phyloP scores from a whole-genome alignment of 2,329 filamentous ascomycete genomes.

The Aspergillus aculeatinus region DNA sequence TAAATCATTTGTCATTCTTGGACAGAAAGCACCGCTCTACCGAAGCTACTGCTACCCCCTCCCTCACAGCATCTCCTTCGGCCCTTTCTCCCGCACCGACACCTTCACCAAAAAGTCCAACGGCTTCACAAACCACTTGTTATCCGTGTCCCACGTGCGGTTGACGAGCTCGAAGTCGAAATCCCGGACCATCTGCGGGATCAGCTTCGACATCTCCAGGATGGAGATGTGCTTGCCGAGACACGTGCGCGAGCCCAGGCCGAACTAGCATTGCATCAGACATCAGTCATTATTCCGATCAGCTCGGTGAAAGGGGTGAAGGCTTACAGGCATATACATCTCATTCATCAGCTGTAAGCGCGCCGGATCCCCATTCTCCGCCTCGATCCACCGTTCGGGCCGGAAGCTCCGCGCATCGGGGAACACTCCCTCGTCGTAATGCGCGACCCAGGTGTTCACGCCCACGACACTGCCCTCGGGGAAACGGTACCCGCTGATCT shows the following conservation, averaged over 20 bases:
- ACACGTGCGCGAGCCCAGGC: constrained; percentile 34
- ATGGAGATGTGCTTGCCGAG: constrained; percentile 40
- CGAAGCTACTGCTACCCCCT: too few species aligned
- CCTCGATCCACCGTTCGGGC: constrained; percentile 50
- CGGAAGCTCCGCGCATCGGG: constrained; percentile 43
- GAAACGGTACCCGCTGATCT: constrained; percentile 44
- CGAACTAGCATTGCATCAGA: constrained; percentile 27
- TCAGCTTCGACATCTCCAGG: constrained; percentile 40
- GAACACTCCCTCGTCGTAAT: constrained; percentile 48
- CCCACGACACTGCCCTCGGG: constrained; percentile 46
- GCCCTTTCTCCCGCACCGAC: neutral
- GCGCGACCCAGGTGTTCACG: constrained; percentile 46
- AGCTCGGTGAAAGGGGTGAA: neutral
- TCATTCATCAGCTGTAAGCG: constrained; percentile 37
- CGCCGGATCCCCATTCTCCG: constrained; percentile 29
- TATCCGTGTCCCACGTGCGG: constrained; percentile 36
- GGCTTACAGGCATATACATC: constrained; percentile 41
- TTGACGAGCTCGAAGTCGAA: constrained; percentile 26
- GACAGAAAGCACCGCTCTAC: too few species aligned
- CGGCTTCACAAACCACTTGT: constrained; percentile 49
- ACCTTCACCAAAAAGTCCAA: constrained; percentile 40
- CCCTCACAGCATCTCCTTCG: too few species aligned
- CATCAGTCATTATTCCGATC: neutral
- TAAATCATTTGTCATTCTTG: too few species aligned
- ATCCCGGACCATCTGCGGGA: constrained; percentile 32